Conservation (phyloP, 805 yeast species). For the Kazachstania viticola region DNA sequence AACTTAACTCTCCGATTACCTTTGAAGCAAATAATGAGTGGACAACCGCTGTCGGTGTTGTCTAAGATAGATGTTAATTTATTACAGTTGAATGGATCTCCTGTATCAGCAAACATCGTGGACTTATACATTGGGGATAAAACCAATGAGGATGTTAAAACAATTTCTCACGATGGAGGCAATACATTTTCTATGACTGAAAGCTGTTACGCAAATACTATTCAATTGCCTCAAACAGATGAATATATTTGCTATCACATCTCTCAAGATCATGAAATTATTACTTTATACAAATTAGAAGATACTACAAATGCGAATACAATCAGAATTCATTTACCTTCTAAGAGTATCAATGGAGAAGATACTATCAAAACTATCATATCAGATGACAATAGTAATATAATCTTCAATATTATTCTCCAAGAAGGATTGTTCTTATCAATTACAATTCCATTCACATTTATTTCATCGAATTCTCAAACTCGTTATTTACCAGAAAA, state of each 20-base stretch:
- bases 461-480: constrained; percentile 8
- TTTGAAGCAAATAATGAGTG: no score
- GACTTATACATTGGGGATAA: constrained; percentile 10
- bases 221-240: constrained; percentile 7
- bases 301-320: constrained; percentile 12
- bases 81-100: constrained; percentile 10
- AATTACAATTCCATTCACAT: constrained; percentile 16
- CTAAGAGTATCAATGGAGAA: constrained; percentile 17
- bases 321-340: constrained; percentile 11
- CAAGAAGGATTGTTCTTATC: constrained; percentile 16
- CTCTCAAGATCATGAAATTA: constrained; percentile 9
- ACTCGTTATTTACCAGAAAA: constrained; percentile 11
- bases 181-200: constrained; percentile 3
- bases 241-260: constrained; percentile 20
- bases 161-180: background rate
- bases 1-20: no score
- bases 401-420: constrained; percentile 17
- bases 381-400: no score
- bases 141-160: background rate
- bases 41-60: constrained; percentile 6
- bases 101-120: constrained; percentile 7
- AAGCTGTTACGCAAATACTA: constrained; percentile 14
- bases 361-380: no score
- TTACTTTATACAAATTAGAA: constrained; percentile 18
- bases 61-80: constrained; percentile 20